These are phyloP conservation scores for Trichoderma orchidacearum DNA, from an alignment of 495 filamentous ascomycete genomes.

Conservation along the genomic window DNA sequence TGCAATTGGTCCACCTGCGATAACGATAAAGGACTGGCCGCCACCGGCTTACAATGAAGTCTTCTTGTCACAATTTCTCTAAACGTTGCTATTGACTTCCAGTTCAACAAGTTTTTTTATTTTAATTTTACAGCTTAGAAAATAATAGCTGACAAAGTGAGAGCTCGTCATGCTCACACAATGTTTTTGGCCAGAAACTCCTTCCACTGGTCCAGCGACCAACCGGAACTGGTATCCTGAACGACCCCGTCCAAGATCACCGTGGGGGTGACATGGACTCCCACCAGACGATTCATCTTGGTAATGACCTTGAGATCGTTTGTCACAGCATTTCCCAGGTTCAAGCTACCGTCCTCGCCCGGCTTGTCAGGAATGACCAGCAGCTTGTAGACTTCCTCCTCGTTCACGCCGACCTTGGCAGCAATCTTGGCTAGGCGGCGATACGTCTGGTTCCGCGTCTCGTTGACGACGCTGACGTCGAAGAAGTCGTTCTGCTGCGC, in stretches of 20 bases:
- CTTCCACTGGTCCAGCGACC: constrained; percentile 67
- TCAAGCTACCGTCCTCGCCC: constrained; percentile 47
- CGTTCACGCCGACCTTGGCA: constrained; percentile 45
- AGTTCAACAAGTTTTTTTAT: not conserved
- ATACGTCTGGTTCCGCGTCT: constrained; percentile 79
- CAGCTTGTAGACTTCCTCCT: constrained; percentile 46
- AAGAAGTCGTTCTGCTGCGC: constrained; percentile 58
- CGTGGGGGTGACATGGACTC: constrained; percentile 82
- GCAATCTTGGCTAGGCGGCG: constrained; percentile 57
- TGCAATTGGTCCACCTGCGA: not conserved
- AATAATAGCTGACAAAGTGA: too few relatives aligned
- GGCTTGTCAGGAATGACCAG: constrained; percentile 51
- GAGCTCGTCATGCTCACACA: constrained; percentile 20
- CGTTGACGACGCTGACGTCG: constrained; percentile 68
- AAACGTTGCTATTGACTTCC: too few relatives aligned
- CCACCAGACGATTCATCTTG: constrained; percentile 62
- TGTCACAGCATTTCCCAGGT: constrained; percentile 67
- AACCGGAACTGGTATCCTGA: constrained; percentile 58
- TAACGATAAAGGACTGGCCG: not conserved
- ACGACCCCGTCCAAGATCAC: constrained; percentile 80
- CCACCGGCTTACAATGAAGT: too few relatives aligned
- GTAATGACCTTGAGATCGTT: constrained; percentile 75
- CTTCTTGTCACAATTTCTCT: too few relatives aligned
- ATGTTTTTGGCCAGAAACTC: constrained; percentile 75
- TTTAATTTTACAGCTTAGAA: too few relatives aligned